These are phyloP conservation scores for Sugiyamaella boreocaroliniensis DNA, from an alignment of 805 yeast species.

Conservation along the genomic window DNA sequence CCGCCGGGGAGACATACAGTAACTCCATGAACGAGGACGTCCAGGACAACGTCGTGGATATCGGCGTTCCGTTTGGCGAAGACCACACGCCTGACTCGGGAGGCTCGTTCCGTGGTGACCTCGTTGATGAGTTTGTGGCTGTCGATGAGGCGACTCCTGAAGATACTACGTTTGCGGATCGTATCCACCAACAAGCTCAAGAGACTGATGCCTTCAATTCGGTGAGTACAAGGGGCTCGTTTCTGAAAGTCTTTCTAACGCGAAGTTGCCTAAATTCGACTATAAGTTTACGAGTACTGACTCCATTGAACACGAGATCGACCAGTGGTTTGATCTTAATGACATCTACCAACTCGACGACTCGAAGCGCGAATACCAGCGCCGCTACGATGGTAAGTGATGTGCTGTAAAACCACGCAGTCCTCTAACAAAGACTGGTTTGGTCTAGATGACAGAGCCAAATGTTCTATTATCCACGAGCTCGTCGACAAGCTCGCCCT, in stretches of 20 bases:
- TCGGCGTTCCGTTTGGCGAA: conserved; percentile 6
- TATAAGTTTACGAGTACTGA: conserved; percentile 38
- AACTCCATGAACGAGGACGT: neutral
- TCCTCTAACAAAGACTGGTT: neutral
- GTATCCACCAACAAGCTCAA: conserved; percentile 15
- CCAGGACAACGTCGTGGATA: conserved; percentile 2
- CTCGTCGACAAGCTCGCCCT: neutral
- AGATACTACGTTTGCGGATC: conserved; percentile 16
- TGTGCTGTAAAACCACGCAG: neutral
- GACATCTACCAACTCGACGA: conserved; percentile 18
- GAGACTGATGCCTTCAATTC: neutral
- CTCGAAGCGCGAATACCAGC: conserved; percentile 9
- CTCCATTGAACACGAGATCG: conserved; percentile 36
- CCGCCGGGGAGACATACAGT: too few species aligned
- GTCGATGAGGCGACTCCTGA: conserved; percentile 17
- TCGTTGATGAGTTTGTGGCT: conserved; percentile 18
- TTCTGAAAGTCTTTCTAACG: conserved; percentile 33
- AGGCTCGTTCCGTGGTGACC: neutral
- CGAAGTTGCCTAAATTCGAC: conserved; percentile 25
- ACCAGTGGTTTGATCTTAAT: conserved; percentile 40
- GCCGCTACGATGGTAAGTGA: neutral
- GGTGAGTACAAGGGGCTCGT: neutral
- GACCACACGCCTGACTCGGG: neutral
- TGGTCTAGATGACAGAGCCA: neutral
- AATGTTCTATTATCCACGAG: neutral